phyloP scores from a whole-genome alignment of 306 rosid genomes.

The Corylus americana region DNA sequence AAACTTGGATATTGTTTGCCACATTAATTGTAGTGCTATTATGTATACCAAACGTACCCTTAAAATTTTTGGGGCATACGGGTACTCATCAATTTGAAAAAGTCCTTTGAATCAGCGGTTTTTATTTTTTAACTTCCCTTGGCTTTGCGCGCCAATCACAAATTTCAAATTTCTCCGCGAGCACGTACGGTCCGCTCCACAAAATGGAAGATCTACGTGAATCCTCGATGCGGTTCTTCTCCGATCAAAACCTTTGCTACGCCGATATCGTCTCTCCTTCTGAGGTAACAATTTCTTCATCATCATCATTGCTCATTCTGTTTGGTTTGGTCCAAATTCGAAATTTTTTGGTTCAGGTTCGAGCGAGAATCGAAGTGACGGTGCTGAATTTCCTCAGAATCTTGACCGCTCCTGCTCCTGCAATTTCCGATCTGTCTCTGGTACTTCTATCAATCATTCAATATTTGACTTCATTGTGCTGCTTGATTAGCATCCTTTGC shows the following conservation, averaged over 20 bases:
- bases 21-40: too few species aligned
- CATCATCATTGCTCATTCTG: not conserved
- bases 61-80: too few species aligned
- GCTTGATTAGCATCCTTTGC: not conserved
- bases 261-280: constrained; percentile 70
- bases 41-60: too few species aligned
- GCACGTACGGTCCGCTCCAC: not conserved
- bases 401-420: constrained; percentile 64
- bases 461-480: not conserved
- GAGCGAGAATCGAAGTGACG: constrained; percentile 83
- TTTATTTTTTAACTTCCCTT: too few species aligned
- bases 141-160: constrained; percentile 26
- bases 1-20: too few species aligned
- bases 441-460: constrained; percentile 29
- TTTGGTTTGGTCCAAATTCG: not conserved
- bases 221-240: constrained; percentile 65
- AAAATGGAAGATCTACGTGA: constrained; percentile 53
- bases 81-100: too few species aligned
- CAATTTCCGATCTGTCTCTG: constrained; percentile 79
- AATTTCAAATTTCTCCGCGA: constrained; percentile 2
- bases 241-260: constrained; percentile 70
- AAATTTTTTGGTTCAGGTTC: constrained; percentile 41
- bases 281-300: constrained; percentile 37
- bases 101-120: too few species aligned
- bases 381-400: constrained; percentile 80